These are phyloP conservation scores for Delonix regia DNA, from an alignment of 306 rosid genomes.

Conservation along the genomic window DNA sequence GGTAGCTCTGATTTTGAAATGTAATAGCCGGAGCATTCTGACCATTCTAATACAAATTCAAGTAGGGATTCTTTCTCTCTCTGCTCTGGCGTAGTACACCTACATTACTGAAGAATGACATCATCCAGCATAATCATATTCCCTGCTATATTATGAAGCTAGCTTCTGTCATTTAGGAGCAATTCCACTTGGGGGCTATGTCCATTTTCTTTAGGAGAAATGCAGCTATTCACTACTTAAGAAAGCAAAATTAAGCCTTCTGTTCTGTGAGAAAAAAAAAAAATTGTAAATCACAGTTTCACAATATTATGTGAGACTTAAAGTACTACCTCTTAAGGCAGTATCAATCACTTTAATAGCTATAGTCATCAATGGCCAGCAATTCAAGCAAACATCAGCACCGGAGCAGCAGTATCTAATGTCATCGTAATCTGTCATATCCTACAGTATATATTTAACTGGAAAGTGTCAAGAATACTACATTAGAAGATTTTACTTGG, in stretches of 20 bases:
- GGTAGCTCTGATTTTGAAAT: slow-evolving; percentile 2
- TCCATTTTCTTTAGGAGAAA: background rate
- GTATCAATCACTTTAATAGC: slow-evolving; percentile 86
- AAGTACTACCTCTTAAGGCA: slow-evolving; percentile 73
- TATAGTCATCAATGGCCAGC: slow-evolving; percentile 97
- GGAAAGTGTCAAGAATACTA: slow-evolving; percentile 9
- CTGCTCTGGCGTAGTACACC: slow-evolving; percentile 3
- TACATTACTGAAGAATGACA: background rate
- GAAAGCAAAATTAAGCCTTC: background rate
- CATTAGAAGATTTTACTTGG: background rate
- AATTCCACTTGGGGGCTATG: slow-evolving; percentile 12
- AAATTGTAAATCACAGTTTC: slow-evolving; percentile 17
- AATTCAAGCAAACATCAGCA: slow-evolving; percentile 89
- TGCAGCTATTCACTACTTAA: background rate
- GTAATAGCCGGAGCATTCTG: background rate
- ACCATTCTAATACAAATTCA: background rate
- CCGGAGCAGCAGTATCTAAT: slow-evolving; percentile 95
- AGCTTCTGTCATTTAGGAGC: slow-evolving; percentile 3
- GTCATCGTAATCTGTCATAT: slow-evolving; percentile 91
- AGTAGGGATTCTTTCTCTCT: background rate
- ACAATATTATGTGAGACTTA: slow-evolving; percentile 16
- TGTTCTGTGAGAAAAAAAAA: background rate
- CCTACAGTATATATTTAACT: slow-evolving; percentile 49
- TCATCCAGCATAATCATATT: background rate
- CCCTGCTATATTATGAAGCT: slow-evolving; percentile 5